Evolutionary conservation across 75 land plant genomes (phyloP), one percentile per base, ranked within the genome.

Genomic region (Adiantum capillusveneris): DNA sequence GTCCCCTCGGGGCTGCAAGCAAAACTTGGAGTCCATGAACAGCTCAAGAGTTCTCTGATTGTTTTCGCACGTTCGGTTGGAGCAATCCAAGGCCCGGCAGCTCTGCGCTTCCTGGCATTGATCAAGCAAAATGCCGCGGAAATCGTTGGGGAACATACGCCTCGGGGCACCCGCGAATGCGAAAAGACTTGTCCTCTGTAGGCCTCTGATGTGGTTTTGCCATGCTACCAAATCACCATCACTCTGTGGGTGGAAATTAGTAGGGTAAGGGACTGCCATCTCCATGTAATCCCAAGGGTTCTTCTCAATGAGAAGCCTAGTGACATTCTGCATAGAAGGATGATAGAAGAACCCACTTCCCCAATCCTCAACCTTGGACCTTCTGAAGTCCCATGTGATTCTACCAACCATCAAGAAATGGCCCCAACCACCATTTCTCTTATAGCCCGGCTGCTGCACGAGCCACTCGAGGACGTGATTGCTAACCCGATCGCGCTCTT

Each of bases 191-290:
- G 24, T 51, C 34, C 93, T 70, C 31, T 39, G 18, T 7, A 70
- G 50, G 44, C 22, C 26, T 25, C 67, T 65, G 30, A 86, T 74
- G 36, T 45, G 58, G 29, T 19, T 14, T 71, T 83, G 87, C 96
- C 90, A 90, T 6, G 25, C 20, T 3, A 6, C 3, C 29, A 90
- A 46, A 50, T 86, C 87, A 42, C 60, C 31, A 13, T 25, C 75
- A 24, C 74, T 59, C 1, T 62, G 25, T 11, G 96, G 96, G 72
- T 90, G 96, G 68, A 90, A 90, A n/a, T 73, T 75, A 29, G 91
- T 90, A n/a, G 90, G 96, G 69, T 90, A 83, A 11, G 96, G 96
- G 0, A 90, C 81, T 11, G 76, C 96, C 31, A 90, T 75, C 63
- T 87, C 86, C 55, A 64, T 65, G 6, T 65, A 48, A 45, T 81